Evolutionary conservation across 2,329 filamentous ascomycete species (phyloP).

Genomic region (Metarhizium robertsii): DNA sequence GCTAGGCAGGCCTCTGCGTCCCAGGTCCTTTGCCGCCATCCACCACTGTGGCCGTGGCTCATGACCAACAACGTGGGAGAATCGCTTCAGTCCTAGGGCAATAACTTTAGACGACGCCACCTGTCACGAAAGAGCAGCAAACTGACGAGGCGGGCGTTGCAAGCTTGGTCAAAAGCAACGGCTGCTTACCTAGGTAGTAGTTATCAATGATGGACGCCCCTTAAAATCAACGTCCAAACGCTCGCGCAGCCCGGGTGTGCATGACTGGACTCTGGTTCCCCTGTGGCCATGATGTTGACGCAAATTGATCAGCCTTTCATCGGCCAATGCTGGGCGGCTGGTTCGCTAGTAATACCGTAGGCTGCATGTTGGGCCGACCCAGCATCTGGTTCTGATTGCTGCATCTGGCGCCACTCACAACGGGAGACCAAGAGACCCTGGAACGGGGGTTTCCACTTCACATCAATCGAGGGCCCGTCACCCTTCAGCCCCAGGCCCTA

Average conservation of each 20-base stretch:
- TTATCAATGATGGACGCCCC: too few species aligned
- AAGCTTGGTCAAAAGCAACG: neutral
- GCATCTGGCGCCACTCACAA: constrained; percentile 2
- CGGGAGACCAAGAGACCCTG: neutral
- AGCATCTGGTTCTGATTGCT: neutral
- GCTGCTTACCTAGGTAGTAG: too few species aligned
- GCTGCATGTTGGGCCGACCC: neutral
- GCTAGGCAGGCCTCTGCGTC: too few species aligned
- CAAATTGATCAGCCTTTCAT: neutral
- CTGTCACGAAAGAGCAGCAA: neutral
- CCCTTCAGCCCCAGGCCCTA: neutral
- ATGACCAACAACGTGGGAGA: too few species aligned
- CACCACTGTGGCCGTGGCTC: neutral
- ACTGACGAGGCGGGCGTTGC: neutral
- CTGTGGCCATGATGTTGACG: neutral
- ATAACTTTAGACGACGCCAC: too few species aligned
- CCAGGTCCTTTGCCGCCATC: too few species aligned
- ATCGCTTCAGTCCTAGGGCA: too few species aligned
- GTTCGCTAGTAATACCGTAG: neutral
- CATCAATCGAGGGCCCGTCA: too few species aligned
- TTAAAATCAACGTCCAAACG: too few species aligned
- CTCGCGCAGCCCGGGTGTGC: too few species aligned
- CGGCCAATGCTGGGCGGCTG: neutral
- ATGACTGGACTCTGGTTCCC: neutral
- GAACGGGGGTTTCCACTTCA: neutral